Conservation (phyloP, 805 yeast species). For the Geotrichum ghanense region DNA sequence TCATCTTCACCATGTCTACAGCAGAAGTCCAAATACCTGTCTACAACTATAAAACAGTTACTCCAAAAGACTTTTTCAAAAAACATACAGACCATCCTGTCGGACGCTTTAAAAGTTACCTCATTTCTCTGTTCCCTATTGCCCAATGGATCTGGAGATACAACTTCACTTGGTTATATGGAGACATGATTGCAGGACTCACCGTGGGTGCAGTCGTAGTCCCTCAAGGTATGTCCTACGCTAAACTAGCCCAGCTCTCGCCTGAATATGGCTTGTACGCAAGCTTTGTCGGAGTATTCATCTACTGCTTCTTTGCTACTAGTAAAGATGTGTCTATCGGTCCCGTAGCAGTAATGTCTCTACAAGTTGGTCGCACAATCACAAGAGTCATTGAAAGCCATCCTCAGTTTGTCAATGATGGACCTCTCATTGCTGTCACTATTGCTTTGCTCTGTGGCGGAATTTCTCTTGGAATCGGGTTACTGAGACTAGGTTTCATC, state of each 20-base stretch:
- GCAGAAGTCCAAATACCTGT: background rate
- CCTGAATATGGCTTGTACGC: conserved; percentile 86
- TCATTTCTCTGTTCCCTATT: conserved; percentile 65
- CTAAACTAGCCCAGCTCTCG: conserved; percentile 68
- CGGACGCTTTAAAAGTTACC: conserved; percentile 29
- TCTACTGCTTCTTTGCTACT: conserved; percentile 86
- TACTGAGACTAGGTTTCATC: conserved; percentile 75
- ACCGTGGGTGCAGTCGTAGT: conserved; percentile 90
- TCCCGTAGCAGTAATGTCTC: conserved; percentile 93
- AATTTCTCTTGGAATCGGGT: conserved; percentile 71
- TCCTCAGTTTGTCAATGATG: conserved; percentile 33
- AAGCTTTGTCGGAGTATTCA: conserved; percentile 80
- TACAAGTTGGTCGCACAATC: conserved; percentile 71
- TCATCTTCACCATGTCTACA: no score
- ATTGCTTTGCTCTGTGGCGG: conserved; percentile 77
- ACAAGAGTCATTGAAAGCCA: conserved; percentile 45
- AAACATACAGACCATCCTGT: background rate
- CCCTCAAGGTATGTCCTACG: conserved; percentile 95
- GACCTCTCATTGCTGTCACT: conserved; percentile 69
- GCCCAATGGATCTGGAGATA: conserved; percentile 77
- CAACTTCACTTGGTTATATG: conserved; percentile 64
- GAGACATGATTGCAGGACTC: conserved; percentile 83
- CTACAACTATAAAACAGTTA: background rate
- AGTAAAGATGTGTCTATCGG: conserved; percentile 94
- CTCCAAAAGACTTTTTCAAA: background rate